phyloP scores from a whole-genome alignment of 2,329 filamentous ascomycete species.

The Penicillium sp. region DNA sequence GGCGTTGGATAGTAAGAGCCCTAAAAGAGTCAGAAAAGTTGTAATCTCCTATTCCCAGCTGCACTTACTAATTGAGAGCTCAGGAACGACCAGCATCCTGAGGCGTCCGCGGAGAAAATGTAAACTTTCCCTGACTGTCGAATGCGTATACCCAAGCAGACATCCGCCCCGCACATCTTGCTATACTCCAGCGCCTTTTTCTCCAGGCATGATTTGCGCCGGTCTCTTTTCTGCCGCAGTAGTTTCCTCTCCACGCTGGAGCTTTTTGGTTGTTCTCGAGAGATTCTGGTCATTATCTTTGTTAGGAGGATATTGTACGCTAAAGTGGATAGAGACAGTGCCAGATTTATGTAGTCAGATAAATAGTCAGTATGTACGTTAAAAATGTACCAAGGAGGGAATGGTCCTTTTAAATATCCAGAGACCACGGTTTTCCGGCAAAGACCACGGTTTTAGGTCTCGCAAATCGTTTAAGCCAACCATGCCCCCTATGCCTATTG shows the following conservation, averaged over 20 bases:
- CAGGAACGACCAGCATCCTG: too few species aligned
- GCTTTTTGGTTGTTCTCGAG: not conserved
- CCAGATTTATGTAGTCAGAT: not conserved
- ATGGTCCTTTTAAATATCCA: not conserved
- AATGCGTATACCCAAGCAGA: slow-evolving; percentile 13
- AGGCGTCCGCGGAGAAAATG: too few species aligned
- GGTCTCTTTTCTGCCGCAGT: slow-evolving; percentile 10
- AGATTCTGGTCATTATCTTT: not conserved
- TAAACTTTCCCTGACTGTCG: slow-evolving; percentile 6
- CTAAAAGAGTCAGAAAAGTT: too few species aligned
- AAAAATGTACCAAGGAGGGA: not conserved
- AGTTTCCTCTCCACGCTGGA: slow-evolving; percentile 4
- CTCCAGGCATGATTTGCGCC: slow-evolving; percentile 5
- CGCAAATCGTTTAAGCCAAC: too few species aligned
- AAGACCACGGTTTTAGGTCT: not conserved
- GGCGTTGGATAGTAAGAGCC: too few species aligned
- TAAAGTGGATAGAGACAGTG: not conserved
- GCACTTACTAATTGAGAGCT: too few species aligned
- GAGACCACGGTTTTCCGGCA: not conserved
- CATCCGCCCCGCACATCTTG: slow-evolving; percentile 9
- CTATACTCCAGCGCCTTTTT: slow-evolving; percentile 16
- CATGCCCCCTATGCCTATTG: too few species aligned
- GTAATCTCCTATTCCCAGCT: not conserved
- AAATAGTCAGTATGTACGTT: not conserved
- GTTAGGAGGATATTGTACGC: not conserved